A percentile compares a stretch with the other conserved stretches of the same genome.
Evolutionary conservation across 2,329 filamentous ascomycete species (phyloP).

Genomic region (Tolypocladium inflatum): DNA sequence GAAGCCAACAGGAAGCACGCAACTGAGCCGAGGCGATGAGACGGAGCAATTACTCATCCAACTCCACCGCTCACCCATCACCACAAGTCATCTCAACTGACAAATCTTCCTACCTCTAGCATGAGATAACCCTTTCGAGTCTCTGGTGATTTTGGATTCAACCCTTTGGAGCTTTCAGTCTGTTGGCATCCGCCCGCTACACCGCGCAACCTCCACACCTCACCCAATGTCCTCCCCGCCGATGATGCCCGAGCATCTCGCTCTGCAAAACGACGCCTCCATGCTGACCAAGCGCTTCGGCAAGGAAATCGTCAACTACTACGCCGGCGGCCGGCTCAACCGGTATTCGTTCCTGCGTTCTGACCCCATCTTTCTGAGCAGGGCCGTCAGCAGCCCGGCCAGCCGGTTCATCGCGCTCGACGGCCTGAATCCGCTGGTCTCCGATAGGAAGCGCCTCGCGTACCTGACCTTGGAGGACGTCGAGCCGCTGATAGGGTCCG

Average conservation of each 20-base stretch:
- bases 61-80: not conserved
- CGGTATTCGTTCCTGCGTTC: constrained; percentile 68
- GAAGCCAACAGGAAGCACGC: too few relatives aligned
- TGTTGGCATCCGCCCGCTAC: not conserved
- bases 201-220: too few relatives aligned
- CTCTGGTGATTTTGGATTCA: not conserved
- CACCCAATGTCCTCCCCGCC: constrained; percentile 8
- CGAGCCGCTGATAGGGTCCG: constrained; percentile 55
- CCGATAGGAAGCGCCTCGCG: constrained; percentile 46
- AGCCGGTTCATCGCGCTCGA: constrained; percentile 72
- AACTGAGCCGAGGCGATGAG: not conserved
- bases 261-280: constrained; percentile 39
- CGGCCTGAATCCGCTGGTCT: constrained; percentile 64
- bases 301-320: constrained; percentile 75
- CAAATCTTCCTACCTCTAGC: not conserved
- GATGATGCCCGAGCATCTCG: constrained; percentile 34
- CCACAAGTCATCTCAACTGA: not conserved
- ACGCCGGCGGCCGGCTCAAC: constrained; percentile 69
- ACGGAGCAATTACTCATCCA: not conserved
- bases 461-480: constrained; percentile 63
- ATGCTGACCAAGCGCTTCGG: constrained; percentile 73
- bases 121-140: not conserved
- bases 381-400: constrained; percentile 55
- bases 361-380: constrained; percentile 60
- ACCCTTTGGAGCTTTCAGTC: not conserved